Evolutionary conservation across 139 green algal genomes (phyloP), one percentile per base, ranked within the genome.

Genomic region (Chlorella sp.): DNA sequence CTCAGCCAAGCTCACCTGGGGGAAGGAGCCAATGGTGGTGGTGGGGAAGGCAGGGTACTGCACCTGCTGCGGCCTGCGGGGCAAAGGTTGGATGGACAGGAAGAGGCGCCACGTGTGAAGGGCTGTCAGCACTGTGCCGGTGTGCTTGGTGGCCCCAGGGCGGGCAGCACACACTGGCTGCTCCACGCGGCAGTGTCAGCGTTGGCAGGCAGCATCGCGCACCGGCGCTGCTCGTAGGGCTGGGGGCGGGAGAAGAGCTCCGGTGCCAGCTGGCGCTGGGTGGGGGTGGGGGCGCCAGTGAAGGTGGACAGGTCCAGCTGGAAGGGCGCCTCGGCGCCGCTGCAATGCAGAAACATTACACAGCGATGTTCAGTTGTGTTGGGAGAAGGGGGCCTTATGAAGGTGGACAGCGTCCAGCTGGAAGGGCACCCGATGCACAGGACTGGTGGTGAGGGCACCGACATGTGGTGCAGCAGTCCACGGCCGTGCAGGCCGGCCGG

Each of bases 21-120:
- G 95, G 92, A 98, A 98, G 70, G 91, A 96, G 74, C 96, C 96
- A 78, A 98, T 96, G 86, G 93, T 96, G 74, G 95, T 96, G 80
- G 95, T 98, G 74, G 95, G 95, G 89, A 98, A 96, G 30, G 89
- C 68, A 0, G 78, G 93, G 44, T 81, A 89, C 79, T 86, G 32
- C 78, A 93, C 85, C 91, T 97, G 94, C 88, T 87, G 85, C 32
- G 68, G 39, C 38, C 95, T 82, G 76, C 60, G 62, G 36, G 47
- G 44, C 44, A 51, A n/a, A n/a, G 44, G 44, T 51, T 51, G 44
- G 44, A 18, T 21, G 69, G 9, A 3, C 11, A 26, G 39, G 28
- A 5, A 1, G 30, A 32, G 28, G n/a, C 28, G 44, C 9, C 44
- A 16, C 9, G 44, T 9, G 6, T 51, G 44, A n/a, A n/a, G n/a